A percentile compares a stretch with the other conserved stretches of the same genome.
Conservation (phyloP, 192 early-diverging fungal genomes). For the Piromyces finnis region DNA sequence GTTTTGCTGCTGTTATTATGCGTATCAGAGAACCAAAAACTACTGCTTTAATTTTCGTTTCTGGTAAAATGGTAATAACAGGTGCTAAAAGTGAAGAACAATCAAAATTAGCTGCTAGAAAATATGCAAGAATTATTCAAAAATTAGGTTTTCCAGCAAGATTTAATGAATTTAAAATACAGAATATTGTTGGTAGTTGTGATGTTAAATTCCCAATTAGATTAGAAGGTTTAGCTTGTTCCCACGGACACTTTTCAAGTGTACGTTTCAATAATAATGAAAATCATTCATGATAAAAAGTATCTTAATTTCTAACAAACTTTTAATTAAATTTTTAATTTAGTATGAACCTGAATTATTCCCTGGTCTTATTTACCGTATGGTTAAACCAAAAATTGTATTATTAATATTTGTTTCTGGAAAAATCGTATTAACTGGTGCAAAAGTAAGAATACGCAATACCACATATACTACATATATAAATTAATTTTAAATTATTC, state of each 20-base stretch:
- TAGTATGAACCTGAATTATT: constrained; percentile 90
- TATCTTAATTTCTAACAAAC: no score
- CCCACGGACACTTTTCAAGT: constrained; percentile 78
- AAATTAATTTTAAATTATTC: no score
- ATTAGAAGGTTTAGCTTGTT: constrained; percentile 84
- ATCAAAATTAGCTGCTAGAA: constrained; percentile 88
- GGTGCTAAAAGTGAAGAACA: constrained; percentile 89
- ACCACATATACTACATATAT: no score
- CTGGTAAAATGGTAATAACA: constrained; percentile 87
- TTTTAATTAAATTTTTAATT: background rate
- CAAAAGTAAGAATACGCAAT: constrained; percentile 36
- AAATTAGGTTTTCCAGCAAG: constrained; percentile 95
- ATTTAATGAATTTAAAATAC: constrained; percentile 98
- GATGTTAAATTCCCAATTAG: constrained; percentile 99
- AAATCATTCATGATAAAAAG: no score
- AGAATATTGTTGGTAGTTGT: constrained; percentile 97
- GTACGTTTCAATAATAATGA: constrained; percentile 30
- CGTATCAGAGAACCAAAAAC: constrained; percentile 93
- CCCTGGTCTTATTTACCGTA: constrained; percentile 97
- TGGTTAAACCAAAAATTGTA: constrained; percentile 97
- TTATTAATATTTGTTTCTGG: constrained; percentile 97
- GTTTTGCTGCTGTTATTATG: constrained; percentile 99
- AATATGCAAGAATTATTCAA: constrained; percentile 98
- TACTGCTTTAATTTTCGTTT: constrained; percentile 95
- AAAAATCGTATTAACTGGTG: constrained; percentile 97